Percentiles rank a stretch among this genome's conserved stretches.
These are phyloP conservation scores for Peltaster fructicola DNA, from an alignment of 2,329 filamentous ascomycete species.

Conservation along the genomic window DNA sequence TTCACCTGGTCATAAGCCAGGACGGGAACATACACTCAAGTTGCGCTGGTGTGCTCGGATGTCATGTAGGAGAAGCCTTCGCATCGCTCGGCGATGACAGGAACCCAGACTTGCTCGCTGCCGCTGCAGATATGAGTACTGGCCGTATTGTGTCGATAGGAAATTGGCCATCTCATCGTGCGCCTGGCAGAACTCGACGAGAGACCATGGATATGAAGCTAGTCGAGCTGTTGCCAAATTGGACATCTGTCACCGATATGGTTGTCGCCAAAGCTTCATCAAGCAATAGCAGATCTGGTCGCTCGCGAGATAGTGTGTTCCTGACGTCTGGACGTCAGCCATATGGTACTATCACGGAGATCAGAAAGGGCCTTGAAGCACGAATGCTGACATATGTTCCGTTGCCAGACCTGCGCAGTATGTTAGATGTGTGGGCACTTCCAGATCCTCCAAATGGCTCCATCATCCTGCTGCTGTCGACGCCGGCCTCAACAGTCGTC, in stretches of 20 bases:
- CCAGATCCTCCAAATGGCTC: constrained; percentile 15
- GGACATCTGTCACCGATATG: constrained; percentile 35
- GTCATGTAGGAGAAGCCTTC: constrained; percentile 67
- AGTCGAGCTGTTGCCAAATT: constrained; percentile 46
- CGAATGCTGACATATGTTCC: constrained; percentile 10
- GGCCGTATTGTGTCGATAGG: constrained; percentile 28
- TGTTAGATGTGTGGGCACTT: constrained; percentile 22
- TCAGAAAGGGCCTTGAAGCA: constrained; percentile 25
- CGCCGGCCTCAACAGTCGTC: constrained; percentile 12
- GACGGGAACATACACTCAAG: constrained; percentile 31
- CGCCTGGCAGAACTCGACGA: constrained; percentile 30
- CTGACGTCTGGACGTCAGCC: constrained; percentile 25
- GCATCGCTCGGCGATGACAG: constrained; percentile 45
- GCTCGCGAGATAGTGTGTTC: constrained; percentile 15
- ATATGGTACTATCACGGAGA: constrained; percentile 26
- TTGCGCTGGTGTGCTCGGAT: constrained; percentile 46
- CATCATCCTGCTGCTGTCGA: constrained; percentile 21
- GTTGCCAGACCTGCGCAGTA: constrained; percentile 11
- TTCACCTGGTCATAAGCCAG: constrained; percentile 51
- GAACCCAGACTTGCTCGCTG: constrained; percentile 59
- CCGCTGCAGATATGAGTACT: constrained; percentile 60
- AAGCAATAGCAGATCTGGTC: constrained; percentile 6
- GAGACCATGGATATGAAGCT: constrained; percentile 28
- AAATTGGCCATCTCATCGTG: constrained; percentile 10
- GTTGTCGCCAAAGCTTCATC: constrained; percentile 16